Base-by-base conservation (phyloP, 1,284 basidiomycete genomes). In the Pseudozyma pruni region DNA sequence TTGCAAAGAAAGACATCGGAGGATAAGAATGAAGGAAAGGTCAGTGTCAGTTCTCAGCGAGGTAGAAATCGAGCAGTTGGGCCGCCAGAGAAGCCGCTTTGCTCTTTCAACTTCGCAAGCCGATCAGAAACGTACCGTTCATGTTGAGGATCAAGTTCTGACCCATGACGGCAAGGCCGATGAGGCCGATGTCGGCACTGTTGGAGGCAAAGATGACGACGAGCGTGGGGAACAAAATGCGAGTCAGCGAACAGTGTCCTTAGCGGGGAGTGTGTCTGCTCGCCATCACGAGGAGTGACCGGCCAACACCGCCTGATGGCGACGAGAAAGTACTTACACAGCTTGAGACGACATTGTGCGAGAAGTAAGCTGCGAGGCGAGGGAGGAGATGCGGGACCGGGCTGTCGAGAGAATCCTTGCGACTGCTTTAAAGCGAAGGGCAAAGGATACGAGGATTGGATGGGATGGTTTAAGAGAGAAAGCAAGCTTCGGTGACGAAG, bases 111-210 rank as follows among this genome's bases (percentile, higher is more conserved):
- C 16, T 14, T 25, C 9, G 14, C 4, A 13, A 17, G 19, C 11
- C 14, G 8, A 16, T n/a, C 22, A 34, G 22, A 48, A 29, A 76
- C 74, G 32, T 50, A 80, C 78, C 80, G 72, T 81, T 81, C 80
- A 81, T 81, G 76, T 81, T 81, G 35, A 81, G 74, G 56, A 81
- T 78, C 68, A 81, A 63, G 74, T 81, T 81, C 72, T 81, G 78
- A 54, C 79, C 78, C 79, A 81, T 81, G 61, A 80, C 78, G 68
- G 80, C 80, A 51, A 81, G 75, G 72, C 80, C 80, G 76, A 81
- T 81, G 39, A 81, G 73, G 62, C 80, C 80, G 62, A 81, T 81
- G 62, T 80, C 78, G 55, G 78, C 78, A 66, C 78, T 80, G 52
- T 38, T 16, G 41, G 25, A 25, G 25, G 42, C 16, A 47, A 42